Evolutionary conservation across 2,329 filamentous ascomycete genomes (phyloP), one percentile per base, ranked within the genome.

Genomic region (Aureobasidium sp.): DNA sequence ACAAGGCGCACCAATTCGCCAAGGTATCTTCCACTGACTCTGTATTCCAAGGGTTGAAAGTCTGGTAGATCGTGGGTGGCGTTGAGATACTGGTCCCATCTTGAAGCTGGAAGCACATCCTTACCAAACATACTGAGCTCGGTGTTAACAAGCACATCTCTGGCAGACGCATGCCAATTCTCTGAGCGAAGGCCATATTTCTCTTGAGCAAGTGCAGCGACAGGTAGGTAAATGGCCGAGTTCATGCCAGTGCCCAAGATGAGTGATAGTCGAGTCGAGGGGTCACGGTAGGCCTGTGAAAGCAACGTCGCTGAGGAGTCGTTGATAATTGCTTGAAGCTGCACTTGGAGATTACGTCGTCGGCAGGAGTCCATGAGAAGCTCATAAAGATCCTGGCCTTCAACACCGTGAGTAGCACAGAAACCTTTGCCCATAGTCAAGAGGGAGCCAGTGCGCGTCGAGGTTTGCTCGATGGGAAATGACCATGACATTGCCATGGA

Each of bases 381-480:
- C 55, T 81, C 78, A 56, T 81, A 81, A 39, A 87, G 73, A 69
- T 87, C 84, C 66, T 82, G 77, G 34, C 84, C 84, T 42, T 84
- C 75, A 3, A 84, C 79, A 29, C 81, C 83, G 64, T 84, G 78
- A 17, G 82, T 84, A 49, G 83, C 85, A 59, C 77, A 75, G 69
- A 87, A 87, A 0, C 84, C 84, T 70, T 87, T 87, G 64, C 85
- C 85, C 85, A 87, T 87, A 17, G 78, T 78, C 58, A 85, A 76
- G 22, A 87, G 73, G 48, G 78, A 79, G 7, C 83, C 85, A 51
- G 77, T 82, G 59, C 80, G 77, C 61, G 79, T 78, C 14, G 83
- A 86, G 5, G 84, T 87, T 73, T 87, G 84, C 72, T 86, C 82
- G 61, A 87, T 79, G 0, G 85, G 85, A 70, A 87, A 87, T 3